Conservation (phyloP, 805 yeast species). For the Kockiozyma suomiensis region DNA sequence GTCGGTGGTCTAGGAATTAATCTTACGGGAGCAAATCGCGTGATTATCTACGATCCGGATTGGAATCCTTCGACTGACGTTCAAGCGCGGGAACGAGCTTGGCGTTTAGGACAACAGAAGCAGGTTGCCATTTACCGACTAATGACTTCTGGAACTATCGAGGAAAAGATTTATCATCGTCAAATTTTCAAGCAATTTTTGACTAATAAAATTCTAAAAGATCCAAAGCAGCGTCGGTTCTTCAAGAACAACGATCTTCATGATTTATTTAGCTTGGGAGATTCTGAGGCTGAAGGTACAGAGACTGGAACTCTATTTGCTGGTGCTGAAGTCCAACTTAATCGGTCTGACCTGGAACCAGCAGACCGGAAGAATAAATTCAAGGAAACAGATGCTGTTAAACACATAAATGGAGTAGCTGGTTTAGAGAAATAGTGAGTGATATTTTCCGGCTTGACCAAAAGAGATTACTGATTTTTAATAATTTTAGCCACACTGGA, state of each 20-base stretch:
- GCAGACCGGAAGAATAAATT: conserved; percentile 38
- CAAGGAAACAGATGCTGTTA: conserved; percentile 63
- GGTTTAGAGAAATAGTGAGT: conserved; percentile 65
- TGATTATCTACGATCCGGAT: conserved; percentile 93
- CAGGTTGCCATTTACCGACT: conserved; percentile 89
- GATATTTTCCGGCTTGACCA: conserved; percentile 37
- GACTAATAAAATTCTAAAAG: conserved; percentile 90
- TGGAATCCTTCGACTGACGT: conserved; percentile 99
- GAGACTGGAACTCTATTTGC: conserved; percentile 68
- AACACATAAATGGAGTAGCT: conserved; percentile 70
- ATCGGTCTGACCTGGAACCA: conserved; percentile 37
- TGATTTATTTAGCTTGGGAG: conserved; percentile 84
- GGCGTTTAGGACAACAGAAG: conserved; percentile 93
- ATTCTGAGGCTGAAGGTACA: conserved; percentile 64
- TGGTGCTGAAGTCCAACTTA: conserved; percentile 48
- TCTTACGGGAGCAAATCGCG: conserved; percentile 91
- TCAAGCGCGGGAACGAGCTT: conserved; percentile 95
- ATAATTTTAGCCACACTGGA: conserved; percentile 11
- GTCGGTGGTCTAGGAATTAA: conserved; percentile 97
- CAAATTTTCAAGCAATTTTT: conserved; percentile 94
- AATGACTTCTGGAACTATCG: conserved; percentile 94
- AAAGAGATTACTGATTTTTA: not conserved
- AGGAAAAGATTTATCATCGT: conserved; percentile 94
- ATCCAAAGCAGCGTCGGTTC: conserved; percentile 90
- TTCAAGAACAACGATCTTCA: conserved; percentile 91